Conservation (phyloP, 345 rosid genomes). For the Salix udensis region DNA sequence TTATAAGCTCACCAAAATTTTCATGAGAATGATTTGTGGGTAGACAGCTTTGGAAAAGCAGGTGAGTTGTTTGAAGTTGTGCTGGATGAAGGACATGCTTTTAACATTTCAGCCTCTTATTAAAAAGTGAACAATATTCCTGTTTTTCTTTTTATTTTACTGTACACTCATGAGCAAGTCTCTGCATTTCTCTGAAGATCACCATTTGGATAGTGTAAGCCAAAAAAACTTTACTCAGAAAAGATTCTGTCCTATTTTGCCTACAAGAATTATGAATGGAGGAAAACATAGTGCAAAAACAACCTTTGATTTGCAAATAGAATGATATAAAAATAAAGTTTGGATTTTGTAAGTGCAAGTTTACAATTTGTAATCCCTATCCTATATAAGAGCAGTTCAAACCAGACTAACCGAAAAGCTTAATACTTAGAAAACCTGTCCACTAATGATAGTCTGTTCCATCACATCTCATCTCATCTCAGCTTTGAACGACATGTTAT, state of each 20-base stretch:
- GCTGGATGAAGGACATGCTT: background rate
- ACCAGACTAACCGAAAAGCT: background rate
- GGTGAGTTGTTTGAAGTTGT: background rate
- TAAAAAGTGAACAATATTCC: background rate
- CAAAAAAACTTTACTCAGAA: background rate
- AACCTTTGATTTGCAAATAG: background rate
- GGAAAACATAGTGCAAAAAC: background rate
- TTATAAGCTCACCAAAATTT: background rate
- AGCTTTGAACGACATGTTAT: constrained; percentile 3
- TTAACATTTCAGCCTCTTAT: background rate
- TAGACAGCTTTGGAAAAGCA: background rate
- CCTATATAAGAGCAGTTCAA: constrained; percentile 6
- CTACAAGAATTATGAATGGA: background rate
- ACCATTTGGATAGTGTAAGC: background rate
- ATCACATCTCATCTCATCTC: constrained; percentile 1
- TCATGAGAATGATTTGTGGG: background rate
- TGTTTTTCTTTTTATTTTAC: background rate
- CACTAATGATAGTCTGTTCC: background rate
- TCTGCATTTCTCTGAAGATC: background rate
- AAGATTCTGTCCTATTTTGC: background rate
- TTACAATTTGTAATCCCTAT: constrained; percentile 4
- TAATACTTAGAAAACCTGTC: background rate
- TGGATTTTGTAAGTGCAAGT: background rate
- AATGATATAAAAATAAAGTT: background rate
- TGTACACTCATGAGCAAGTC: background rate